These are phyloP conservation scores for Cicer pinnatifidum DNA, from an alignment of 306 rosid genomes.

Conservation along the genomic window DNA sequence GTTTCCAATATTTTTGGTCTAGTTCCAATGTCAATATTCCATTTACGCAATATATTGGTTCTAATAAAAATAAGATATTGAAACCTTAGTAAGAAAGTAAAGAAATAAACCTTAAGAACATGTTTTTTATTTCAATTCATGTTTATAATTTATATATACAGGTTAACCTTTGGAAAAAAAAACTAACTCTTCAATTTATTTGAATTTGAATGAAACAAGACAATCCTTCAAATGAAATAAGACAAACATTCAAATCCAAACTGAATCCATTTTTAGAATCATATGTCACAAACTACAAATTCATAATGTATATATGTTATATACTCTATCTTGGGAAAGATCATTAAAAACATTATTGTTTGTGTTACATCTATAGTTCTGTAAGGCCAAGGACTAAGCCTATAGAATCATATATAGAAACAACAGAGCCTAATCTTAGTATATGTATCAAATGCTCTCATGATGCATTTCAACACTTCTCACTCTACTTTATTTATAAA, in stretches of 20 bases:
- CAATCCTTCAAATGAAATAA: background rate
- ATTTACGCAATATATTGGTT: no score
- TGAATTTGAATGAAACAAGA: background rate
- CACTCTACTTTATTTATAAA: background rate
- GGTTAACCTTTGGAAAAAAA: background rate
- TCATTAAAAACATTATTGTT: background rate
- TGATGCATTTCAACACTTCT: background rate
- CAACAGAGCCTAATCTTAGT: conserved; percentile 23
- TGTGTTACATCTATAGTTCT: conserved; percentile 1
- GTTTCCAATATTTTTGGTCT: no score
- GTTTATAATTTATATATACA: background rate
- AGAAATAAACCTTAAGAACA: background rate
- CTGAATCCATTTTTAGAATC: background rate
- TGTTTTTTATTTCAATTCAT: background rate
- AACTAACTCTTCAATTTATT: background rate
- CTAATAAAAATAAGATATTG: no score
- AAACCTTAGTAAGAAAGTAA: no score
- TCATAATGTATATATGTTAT: no score
- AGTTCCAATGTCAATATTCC: no score
- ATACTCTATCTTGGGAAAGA: background rate
- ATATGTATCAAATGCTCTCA: background rate
- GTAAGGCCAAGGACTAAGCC: background rate
- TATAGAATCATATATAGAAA: conserved; percentile 10
- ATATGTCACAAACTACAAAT: background rate
- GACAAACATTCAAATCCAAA: background rate